Percentiles rank a stretch among this genome's conserved stretches.
Evolutionary conservation across 495 filamentous ascomycete species (phyloP).

Genomic region (Monascus purpureus): DNA sequence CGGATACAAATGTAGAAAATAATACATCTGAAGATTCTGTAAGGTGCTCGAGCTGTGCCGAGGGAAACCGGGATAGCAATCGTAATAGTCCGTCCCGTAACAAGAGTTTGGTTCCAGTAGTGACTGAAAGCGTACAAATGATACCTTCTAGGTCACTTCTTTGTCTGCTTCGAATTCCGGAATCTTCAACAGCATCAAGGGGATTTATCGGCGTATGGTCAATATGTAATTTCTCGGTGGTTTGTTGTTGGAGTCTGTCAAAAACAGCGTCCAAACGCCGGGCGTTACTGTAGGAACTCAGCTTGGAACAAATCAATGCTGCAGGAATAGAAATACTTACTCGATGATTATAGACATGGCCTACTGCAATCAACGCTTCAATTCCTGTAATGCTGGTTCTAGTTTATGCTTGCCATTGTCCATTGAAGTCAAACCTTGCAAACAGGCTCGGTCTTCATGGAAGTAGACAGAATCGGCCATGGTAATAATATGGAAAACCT

Average conservation of each 20-base stretch:
- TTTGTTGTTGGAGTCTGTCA: conserved; percentile 52
- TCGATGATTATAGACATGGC: conserved; percentile 47
- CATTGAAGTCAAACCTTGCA: no score
- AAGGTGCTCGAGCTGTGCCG: conserved; percentile 13
- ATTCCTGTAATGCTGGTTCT: no score
- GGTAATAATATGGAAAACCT: no score
- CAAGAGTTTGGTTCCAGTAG: conserved; percentile 39
- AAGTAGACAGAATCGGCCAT: no score
- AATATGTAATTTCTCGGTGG: conserved; percentile 7
- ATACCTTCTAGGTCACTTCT: conserved; percentile 42
- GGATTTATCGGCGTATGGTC: no score
- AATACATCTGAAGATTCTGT: conserved; percentile 6
- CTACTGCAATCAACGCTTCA: no score
- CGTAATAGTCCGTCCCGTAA: conserved; percentile 38
- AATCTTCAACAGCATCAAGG: no score
- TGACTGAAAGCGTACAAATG: conserved; percentile 54
- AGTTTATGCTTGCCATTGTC: no score
- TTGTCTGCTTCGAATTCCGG: no score
- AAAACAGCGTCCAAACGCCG: conserved; percentile 65
- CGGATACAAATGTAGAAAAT: conserved; percentile 43
- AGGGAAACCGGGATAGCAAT: conserved; percentile 44
- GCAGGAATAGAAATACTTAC: conserved; percentile 4
- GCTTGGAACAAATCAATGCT: neutral
- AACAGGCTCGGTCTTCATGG: no score
- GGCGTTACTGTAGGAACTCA: conserved; percentile 47